Evolutionary conservation across 306 rosid genomes (phyloP), one percentile per base, ranked within the genome.

Genomic region (Delonix regia): DNA sequence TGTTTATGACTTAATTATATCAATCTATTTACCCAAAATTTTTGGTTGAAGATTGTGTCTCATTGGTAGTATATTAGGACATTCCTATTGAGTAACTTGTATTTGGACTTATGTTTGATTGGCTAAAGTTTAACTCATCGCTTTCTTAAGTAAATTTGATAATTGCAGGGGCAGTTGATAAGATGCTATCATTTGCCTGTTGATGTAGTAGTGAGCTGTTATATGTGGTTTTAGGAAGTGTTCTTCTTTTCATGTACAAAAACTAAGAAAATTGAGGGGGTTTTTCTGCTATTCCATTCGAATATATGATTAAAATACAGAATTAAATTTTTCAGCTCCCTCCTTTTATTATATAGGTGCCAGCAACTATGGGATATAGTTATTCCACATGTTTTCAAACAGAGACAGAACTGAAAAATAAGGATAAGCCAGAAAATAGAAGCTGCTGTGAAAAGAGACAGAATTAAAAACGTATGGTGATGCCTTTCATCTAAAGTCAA

Each of bases 1-100:
- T 27, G 36, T 53, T 68, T 78, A 51, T 34, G 21, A 55, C 55
- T 71, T 18, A 74, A 55, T 74, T 74, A 80, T 75, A 18, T 69
- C 36, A 59, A 63, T 63, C 72, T 48, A 69, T 47, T 61, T 14
- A 38, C 3, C 24, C 16, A 55, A 25, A 21, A 45, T 22, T 36
- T 41, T 77, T 21, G 57, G 22, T 51, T 76, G 72, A 75, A 57
- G 57, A 67, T 47, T 39, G 18, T 73, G 24, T 75, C 30, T 47
- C 34, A 27, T 24, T 51, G 60, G 60, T 66, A 8, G 33, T 68
- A 6, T 59, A 65, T 55, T 25, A 39, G 47, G 78, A 22, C 45
- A 49, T 63, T 73, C 16, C 11, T 79, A 33, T 27, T 59, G 61
- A 18, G 78, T n/a, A 62, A 10, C 25, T 71, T 39, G 24, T 59